Conservation (phyloP, 148 eudicot genomes). For the Chenopodium formosanum region DNA sequence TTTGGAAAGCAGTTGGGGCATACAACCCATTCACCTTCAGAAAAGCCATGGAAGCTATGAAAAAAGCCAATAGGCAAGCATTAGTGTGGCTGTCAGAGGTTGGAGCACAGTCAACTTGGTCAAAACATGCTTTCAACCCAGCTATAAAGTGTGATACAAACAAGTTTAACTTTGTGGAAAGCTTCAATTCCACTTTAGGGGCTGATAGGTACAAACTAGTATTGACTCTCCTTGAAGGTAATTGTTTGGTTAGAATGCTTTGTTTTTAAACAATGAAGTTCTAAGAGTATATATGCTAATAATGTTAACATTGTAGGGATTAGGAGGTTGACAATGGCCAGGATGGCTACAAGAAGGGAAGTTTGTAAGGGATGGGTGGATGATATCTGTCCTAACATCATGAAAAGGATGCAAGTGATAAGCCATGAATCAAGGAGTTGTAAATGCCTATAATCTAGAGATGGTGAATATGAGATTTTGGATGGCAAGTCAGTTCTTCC, state of each 20-base stretch:
- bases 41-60: background rate
- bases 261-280: no score
- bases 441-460: background rate
- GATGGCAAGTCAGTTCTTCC: background rate
- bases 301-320: no score
- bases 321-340: no score
- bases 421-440: background rate
- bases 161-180: background rate
- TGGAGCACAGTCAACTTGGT: background rate
- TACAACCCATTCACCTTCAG: background rate
- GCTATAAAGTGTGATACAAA: background rate
- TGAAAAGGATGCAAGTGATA: background rate
- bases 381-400: background rate
- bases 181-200: background rate
- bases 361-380: no score
- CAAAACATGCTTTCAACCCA: background rate
- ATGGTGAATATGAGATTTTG: background rate
- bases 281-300: no score
- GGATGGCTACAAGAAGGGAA: no score
- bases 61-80: background rate
- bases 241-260: no score
- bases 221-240: background rate
- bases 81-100: background rate
- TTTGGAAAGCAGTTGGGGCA: background rate
- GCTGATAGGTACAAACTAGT: no score